Evolutionary conservation across 352 stramenopile species (phyloP).

Genomic region (Plasmopara muralis): DNA sequence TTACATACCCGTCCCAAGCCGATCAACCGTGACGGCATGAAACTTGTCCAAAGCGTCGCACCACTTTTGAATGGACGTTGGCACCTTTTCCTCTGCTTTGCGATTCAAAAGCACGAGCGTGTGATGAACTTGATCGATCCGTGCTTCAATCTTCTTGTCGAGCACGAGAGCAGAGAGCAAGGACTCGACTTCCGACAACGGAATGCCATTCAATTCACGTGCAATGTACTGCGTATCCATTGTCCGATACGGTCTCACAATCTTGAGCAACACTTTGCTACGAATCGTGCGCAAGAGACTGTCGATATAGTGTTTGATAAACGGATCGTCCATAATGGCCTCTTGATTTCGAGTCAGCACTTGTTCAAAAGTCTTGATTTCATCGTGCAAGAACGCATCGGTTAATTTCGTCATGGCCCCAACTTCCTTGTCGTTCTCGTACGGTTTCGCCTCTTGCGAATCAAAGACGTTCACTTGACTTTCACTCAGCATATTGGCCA

Average conservation of each 20-base stretch:
- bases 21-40: conserved; percentile 56
- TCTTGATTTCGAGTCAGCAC: conserved; percentile 84
- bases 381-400: conserved; percentile 91
- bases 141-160: conserved; percentile 87
- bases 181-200: conserved; percentile 87
- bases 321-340: conserved; percentile 92
- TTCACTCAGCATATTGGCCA: conserved; percentile 93
- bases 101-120: conserved; percentile 64
- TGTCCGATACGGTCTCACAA: conserved; percentile 91
- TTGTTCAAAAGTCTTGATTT: conserved; percentile 93
- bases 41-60: conserved; percentile 69
- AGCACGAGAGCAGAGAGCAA: conserved; percentile 90
- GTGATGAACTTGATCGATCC: conserved; percentile 89
- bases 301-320: conserved; percentile 93
- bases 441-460: conserved; percentile 88
- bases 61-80: conserved; percentile 52
- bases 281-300: conserved; percentile 92
- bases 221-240: conserved; percentile 90
- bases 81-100: conserved; percentile 67
- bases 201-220: conserved; percentile 89
- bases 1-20: conserved; percentile 39
- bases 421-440: conserved; percentile 94
- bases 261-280: conserved; percentile 91
- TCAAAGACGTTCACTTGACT: conserved; percentile 95
- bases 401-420: conserved; percentile 94